These are phyloP conservation scores for Suillus discolor DNA, from an alignment of 768 basidiomycete species.

Conservation along the genomic window DNA sequence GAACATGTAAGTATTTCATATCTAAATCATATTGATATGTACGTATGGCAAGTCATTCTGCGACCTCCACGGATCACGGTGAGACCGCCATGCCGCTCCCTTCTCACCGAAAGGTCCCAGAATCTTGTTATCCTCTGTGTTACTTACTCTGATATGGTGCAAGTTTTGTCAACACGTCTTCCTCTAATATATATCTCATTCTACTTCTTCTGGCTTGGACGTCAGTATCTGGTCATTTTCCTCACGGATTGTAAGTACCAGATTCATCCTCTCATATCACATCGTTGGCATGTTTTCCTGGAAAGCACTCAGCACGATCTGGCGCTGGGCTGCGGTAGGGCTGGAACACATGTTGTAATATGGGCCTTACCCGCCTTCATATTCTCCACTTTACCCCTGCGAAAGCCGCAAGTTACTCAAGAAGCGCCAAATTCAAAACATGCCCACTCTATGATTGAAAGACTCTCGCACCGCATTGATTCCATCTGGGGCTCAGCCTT, in stretches of 20 bases:
- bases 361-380: neutral
- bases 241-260: neutral
- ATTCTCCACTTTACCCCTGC: neutral
- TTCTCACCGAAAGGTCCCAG: neutral
- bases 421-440: neutral
- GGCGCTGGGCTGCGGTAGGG: neutral
- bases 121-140: neutral
- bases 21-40: too few species aligned
- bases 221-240: neutral
- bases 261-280: neutral
- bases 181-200: neutral
- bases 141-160: neutral
- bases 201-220: conserved; percentile 1
- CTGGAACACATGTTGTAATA: neutral
- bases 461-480: neutral
- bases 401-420: neutral
- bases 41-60: neutral
- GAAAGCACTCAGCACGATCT: neutral
- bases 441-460: neutral
- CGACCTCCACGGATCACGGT: neutral
- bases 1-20: neutral
- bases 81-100: neutral
- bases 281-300: neutral
- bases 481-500: neutral
- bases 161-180: neutral